Conservation (phyloP, 345 rosid species). For the Mangifera indica region DNA sequence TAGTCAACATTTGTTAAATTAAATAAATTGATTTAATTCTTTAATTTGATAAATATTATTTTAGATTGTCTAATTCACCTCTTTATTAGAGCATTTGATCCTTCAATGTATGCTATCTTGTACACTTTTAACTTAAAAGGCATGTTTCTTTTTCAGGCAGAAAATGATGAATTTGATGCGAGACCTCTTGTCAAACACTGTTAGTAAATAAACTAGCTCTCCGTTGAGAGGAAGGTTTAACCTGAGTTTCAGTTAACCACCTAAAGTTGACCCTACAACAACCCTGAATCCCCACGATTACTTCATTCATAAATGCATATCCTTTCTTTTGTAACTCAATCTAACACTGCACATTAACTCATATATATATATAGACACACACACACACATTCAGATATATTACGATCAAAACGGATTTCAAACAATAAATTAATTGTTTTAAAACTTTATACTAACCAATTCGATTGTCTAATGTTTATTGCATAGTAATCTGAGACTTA, state of each 20-base stretch:
- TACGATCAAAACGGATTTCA: background rate
- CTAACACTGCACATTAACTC: background rate
- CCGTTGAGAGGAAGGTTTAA: constrained; percentile 14
- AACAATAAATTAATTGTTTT: no score
- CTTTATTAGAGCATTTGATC: no score
- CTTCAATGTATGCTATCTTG: constrained; percentile 28
- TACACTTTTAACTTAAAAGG: constrained; percentile 23
- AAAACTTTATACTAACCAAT: no score
- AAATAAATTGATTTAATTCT: no score
- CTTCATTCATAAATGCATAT: constrained; percentile 7
- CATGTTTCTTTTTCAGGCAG: constrained; percentile 31
- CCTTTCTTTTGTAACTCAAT: constrained; percentile 25
- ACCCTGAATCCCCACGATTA: background rate
- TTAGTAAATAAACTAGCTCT: constrained; percentile 25
- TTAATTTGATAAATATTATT: no score
- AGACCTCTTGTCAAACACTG: constrained; percentile 16
- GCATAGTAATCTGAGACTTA: no score
- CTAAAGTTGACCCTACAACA: constrained; percentile 54
- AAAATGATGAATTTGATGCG: constrained; percentile 32
- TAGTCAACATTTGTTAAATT: no score
- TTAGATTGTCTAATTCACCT: no score
- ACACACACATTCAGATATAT: background rate
- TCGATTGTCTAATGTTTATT: no score
- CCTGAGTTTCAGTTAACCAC: constrained; percentile 40
- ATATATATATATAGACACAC: no score